A percentile compares a stretch with the other conserved stretches of the same genome.
Conservation (phyloP, 1,284 basidiomycete genomes). For the Trametes versicolor region DNA sequence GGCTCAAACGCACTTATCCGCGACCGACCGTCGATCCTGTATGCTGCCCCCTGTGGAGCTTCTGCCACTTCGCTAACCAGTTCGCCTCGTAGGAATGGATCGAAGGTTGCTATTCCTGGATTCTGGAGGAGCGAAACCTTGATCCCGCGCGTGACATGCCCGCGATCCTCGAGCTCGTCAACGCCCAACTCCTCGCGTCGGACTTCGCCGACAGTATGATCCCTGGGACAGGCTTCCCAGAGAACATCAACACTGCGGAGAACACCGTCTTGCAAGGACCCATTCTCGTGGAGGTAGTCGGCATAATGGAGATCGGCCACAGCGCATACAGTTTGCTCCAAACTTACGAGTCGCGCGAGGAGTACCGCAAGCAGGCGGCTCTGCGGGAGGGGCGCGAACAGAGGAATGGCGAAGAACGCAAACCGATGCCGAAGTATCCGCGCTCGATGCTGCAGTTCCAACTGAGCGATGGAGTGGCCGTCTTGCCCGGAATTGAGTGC, state of each 20-base stretch:
- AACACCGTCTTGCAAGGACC: conserved; percentile 50
- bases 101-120: conserved; percentile 72
- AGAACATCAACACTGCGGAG: conserved; percentile 49
- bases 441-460: conserved; percentile 74
- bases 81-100: conserved; percentile 71
- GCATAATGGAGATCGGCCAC: conserved; percentile 78
- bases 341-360: conserved; percentile 68
- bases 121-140: conserved; percentile 58
- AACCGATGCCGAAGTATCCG: conserved; percentile 76
- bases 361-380: conserved; percentile 61
- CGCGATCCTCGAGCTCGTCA: conserved; percentile 60
- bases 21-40: conserved; percentile 66
- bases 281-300: conserved; percentile 73
- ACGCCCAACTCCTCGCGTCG: conserved; percentile 75
- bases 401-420: conserved; percentile 69
- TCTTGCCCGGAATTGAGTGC: conserved; percentile 76
- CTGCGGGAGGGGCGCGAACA: conserved; percentile 54
- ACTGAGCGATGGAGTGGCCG: conserved; percentile 71
- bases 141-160: conserved; percentile 57
- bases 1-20: conserved; percentile 59
- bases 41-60: conserved; percentile 28
- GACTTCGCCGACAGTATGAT: conserved; percentile 75
- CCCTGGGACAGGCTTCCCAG: conserved; percentile 71
- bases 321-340: conserved; percentile 77
- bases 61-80: neutral